Conservation (phyloP, 1,284 basidiomycete species). For the Boletellus deceptivus region DNA sequence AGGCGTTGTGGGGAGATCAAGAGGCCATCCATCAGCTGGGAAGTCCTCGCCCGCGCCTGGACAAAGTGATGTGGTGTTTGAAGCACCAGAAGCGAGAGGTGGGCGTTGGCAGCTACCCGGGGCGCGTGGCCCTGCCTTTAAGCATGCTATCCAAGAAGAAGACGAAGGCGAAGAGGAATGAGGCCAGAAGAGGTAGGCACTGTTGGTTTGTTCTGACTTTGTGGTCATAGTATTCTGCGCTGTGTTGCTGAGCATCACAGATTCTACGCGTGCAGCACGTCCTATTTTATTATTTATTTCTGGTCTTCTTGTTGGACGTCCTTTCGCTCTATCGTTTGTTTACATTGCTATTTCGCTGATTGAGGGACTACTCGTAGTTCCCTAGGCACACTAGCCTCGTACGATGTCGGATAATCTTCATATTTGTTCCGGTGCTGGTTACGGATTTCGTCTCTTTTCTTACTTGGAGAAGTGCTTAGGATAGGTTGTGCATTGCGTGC, state of each 20-base stretch:
- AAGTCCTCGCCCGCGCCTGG: conserved; percentile 55
- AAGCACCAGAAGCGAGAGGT: conserved; percentile 44
- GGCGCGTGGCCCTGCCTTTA: conserved; percentile 61
- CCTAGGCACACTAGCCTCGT: conserved; percentile 10
- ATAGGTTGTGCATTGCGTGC: conserved; percentile 9
- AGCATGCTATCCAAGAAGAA: conserved; percentile 70
- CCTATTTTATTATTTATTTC: conserved; percentile 1
- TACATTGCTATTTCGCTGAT: conserved; percentile 24
- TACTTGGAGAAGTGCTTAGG: not conserved
- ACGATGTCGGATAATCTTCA: conserved; percentile 2
- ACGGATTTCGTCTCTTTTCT: conserved; percentile 14
- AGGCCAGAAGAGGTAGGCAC: conserved; percentile 6
- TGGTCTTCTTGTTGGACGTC: conserved; percentile 5
- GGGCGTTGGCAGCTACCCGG: conserved; percentile 66
- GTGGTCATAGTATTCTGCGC: conserved; percentile 3
- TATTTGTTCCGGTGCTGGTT: conserved; percentile 20
- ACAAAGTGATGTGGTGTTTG: conserved; percentile 44
- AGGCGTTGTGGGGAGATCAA: conserved; percentile 30
- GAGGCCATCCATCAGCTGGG: conserved; percentile 56
- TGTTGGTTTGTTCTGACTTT: conserved; percentile 4
- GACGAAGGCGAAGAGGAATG: conserved; percentile 73
- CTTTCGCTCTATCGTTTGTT: conserved; percentile 2
- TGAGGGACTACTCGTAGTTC: conserved; percentile 1
- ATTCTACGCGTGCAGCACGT: conserved; percentile 5
- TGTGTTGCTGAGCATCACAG: conserved; percentile 11